Evolutionary conservation across 768 basidiomycete species (phyloP).

Genomic region (Boletus bicolor): DNA sequence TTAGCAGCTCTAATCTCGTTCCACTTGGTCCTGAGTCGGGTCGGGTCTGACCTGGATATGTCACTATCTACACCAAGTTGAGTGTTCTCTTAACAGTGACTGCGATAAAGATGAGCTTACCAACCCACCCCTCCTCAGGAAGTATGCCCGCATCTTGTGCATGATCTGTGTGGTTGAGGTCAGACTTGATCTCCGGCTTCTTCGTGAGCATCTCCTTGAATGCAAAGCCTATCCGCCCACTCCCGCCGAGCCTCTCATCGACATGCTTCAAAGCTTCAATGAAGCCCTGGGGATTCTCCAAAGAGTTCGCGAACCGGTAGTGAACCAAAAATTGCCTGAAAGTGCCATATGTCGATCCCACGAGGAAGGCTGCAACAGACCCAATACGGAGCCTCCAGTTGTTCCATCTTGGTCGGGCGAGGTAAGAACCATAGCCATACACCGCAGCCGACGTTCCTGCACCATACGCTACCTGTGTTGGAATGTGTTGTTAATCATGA

Average conservation of each 20-base stretch:
- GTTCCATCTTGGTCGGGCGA: conserved; percentile 30
- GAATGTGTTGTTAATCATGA: conserved; percentile 1
- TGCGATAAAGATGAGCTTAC: conserved; percentile 11
- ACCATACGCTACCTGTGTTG: conserved; percentile 21
- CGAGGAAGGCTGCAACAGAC: conserved; percentile 22
- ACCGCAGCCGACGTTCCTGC: conserved; percentile 23
- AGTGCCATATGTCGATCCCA: conserved; percentile 34
- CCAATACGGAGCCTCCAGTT: conserved; percentile 24
- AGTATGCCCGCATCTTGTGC: conserved; percentile 4
- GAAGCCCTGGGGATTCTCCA: conserved; percentile 31
- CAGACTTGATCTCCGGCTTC: conserved; percentile 11
- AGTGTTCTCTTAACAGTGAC: background rate
- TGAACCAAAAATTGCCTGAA: conserved; percentile 30
- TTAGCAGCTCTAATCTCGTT: conserved; percentile 63
- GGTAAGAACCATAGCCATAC: conserved; percentile 24
- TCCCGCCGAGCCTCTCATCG: conserved; percentile 31
- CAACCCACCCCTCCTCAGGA: conserved; percentile 18
- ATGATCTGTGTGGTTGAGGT: background rate
- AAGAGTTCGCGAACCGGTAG: conserved; percentile 28
- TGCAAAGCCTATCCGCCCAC: conserved; percentile 26
- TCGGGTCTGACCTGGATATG: conserved; percentile 5
- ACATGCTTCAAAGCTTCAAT: conserved; percentile 31
- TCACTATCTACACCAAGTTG: conserved; percentile 4
- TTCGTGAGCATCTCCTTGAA: conserved; percentile 24
- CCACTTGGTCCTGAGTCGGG: conserved; percentile 45